A percentile compares a stretch with the other conserved stretches of the same genome.
phyloP scores from a whole-genome alignment of 2,329 filamentous ascomycete species.

The Pseudocercospora pini-densiflorae region DNA sequence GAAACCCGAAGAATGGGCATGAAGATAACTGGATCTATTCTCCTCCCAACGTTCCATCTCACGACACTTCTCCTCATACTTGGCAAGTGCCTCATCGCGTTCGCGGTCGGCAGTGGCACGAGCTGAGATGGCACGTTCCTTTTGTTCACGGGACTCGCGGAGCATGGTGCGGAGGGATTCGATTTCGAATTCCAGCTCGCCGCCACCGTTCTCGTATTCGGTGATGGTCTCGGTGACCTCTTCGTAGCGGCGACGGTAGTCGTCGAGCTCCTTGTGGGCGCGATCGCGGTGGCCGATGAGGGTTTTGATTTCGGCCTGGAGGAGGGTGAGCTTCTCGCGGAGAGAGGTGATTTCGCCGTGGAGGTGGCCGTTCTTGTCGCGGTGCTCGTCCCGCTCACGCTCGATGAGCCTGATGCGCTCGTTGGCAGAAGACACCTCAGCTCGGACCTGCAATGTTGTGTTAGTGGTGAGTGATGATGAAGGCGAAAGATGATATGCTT shows the following conservation, averaged over 20 bases:
- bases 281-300: slow-evolving; percentile 31
- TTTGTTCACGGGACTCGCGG: slow-evolving; percentile 37
- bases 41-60: slow-evolving; percentile 36
- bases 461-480: neutral
- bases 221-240: slow-evolving; percentile 37
- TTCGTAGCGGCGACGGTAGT: slow-evolving; percentile 33
- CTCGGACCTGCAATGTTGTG: slow-evolving; percentile 17
- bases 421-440: slow-evolving; percentile 29
- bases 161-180: slow-evolving; percentile 36
- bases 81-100: slow-evolving; percentile 30
- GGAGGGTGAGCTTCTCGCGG: slow-evolving; percentile 32
- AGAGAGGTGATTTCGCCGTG: slow-evolving; percentile 31
- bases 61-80: slow-evolving; percentile 35
- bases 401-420: slow-evolving; percentile 35
- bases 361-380: slow-evolving; percentile 31
- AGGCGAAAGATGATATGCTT: neutral
- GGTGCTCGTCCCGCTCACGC: slow-evolving; percentile 36
- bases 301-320: slow-evolving; percentile 33
- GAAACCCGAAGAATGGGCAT: slow-evolving; percentile 19
- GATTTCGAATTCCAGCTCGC: slow-evolving; percentile 38
- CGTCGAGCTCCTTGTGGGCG: slow-evolving; percentile 32
- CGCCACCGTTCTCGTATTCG: slow-evolving; percentile 27
- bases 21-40: slow-evolving; percentile 19
- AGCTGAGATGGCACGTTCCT: slow-evolving; percentile 37
- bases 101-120: slow-evolving; percentile 35